Conservation (phyloP, 495 filamentous ascomycete species). For the Letharia lupina region DNA sequence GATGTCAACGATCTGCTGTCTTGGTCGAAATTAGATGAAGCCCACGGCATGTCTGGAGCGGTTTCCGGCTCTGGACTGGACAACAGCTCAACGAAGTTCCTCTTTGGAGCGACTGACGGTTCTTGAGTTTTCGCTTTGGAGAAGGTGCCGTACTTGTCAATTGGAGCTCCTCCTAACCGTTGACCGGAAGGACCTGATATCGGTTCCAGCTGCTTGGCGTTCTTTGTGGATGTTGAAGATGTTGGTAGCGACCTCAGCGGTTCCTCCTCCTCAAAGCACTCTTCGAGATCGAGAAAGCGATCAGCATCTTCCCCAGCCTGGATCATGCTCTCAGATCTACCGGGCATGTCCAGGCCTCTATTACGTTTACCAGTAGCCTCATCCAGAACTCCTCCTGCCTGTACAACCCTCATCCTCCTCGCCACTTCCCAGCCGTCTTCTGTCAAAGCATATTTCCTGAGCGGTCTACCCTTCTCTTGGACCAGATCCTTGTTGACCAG, state of each 20-base stretch:
- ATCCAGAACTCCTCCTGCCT: background rate
- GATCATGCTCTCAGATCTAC: background rate
- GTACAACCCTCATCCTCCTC: slow-evolving; percentile 48
- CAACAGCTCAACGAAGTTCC: slow-evolving; percentile 17
- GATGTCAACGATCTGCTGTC: slow-evolving; percentile 5
- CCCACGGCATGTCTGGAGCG: slow-evolving; percentile 2
- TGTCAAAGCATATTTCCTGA: slow-evolving; percentile 60
- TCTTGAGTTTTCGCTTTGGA: background rate
- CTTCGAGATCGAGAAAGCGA: slow-evolving; percentile 11
- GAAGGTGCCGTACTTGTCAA: slow-evolving; percentile 22
- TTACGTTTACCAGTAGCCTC: background rate
- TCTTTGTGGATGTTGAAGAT: background rate
- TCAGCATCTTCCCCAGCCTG: background rate
- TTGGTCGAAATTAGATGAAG: slow-evolving; percentile 7
- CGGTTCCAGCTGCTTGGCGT: background rate
- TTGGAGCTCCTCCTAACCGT: slow-evolving; percentile 17
- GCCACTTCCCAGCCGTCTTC: slow-evolving; percentile 78
- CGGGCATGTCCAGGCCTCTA: background rate
- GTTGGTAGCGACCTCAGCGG: background rate
- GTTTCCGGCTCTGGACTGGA: slow-evolving; percentile 22
- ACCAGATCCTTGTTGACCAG: slow-evolving; percentile 68
- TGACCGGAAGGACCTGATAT: slow-evolving; percentile 5
- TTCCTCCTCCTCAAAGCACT: background rate
- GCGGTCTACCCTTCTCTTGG: slow-evolving; percentile 59
- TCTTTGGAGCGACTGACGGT: background rate